Percentiles rank a stretch among this genome's conserved stretches.
Evolutionary conservation across 768 basidiomycete species (phyloP).

Genomic region (Pleurotus cornucopiae): DNA sequence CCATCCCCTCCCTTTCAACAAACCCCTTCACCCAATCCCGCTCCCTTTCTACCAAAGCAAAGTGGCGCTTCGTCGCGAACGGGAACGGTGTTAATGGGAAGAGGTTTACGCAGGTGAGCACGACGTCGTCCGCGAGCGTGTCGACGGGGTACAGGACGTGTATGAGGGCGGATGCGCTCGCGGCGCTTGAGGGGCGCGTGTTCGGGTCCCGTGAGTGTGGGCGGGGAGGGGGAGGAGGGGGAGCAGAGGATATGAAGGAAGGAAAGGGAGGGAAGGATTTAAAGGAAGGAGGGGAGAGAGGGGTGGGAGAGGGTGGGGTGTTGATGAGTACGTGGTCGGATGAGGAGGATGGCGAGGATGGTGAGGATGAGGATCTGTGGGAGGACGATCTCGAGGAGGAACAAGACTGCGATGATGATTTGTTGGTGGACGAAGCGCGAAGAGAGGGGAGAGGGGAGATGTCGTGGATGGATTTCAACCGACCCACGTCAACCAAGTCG

Average conservation of each 20-base stretch:
- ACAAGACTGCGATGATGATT: too few relatives aligned
- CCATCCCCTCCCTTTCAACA: too few relatives aligned
- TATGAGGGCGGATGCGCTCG: constrained; percentile 59
- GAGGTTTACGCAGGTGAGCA: too few relatives aligned
- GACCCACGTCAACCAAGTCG: too few relatives aligned
- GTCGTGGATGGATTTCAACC: not conserved
- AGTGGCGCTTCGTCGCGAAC: too few relatives aligned
- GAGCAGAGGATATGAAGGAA: not conserved
- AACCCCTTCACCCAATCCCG: too few relatives aligned
- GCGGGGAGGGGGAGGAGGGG: constrained; percentile 13
- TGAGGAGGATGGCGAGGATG: not conserved
- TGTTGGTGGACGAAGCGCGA: too few relatives aligned
- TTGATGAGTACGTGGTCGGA: constrained; percentile 2
- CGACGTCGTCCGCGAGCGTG: constrained; percentile 28
- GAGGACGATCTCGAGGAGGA: not conserved
- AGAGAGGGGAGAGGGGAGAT: not conserved
- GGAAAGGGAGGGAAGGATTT: too few relatives aligned
- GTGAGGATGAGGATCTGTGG: not conserved
- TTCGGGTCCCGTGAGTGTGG: not conserved
- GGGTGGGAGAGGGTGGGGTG: not conserved
- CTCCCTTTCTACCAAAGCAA: too few relatives aligned
- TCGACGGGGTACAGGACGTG: constrained; percentile 40
- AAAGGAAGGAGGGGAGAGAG: constrained; percentile 1
- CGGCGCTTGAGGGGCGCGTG: constrained; percentile 51
- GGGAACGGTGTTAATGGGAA: too few relatives aligned